A percentile compares a stretch with the other conserved stretches of the same genome.
Evolutionary conservation across 2,329 filamentous ascomycete species (phyloP).

Genomic region (Sclerotinia nivalis): DNA sequence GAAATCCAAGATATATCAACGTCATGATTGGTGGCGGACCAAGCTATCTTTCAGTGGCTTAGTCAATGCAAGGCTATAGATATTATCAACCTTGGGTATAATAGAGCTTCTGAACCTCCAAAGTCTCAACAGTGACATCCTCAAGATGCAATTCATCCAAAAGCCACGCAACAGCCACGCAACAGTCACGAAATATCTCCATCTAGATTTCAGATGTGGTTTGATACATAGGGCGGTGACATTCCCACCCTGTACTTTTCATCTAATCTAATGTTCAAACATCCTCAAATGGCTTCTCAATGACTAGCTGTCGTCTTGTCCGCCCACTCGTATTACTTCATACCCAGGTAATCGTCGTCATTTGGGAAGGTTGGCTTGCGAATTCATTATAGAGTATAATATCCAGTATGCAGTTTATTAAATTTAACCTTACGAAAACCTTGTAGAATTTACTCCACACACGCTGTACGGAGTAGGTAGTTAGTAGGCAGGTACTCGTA

Average conservation of each 20-base stretch:
- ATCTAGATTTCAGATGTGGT: not conserved
- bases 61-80: slow-evolving; percentile 3
- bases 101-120: not conserved
- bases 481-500: too few species aligned
- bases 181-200: not conserved
- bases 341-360: slow-evolving; percentile 6
- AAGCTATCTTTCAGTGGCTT: not conserved
- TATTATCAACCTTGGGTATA: not conserved
- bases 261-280: not conserved
- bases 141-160: slow-evolving; percentile 1
- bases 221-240: not conserved
- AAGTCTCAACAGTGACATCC: not conserved
- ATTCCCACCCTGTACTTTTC: not conserved
- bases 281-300: not conserved
- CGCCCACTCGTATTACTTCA: not conserved
- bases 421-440: slow-evolving; percentile 1
- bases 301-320: not conserved
- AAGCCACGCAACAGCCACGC: slow-evolving; percentile 1
- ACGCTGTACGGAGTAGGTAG: too few species aligned
- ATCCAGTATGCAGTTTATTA: not conserved
- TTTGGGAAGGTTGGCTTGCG: slow-evolving; percentile 14
- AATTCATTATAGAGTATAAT: not conserved
- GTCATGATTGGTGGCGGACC: slow-evolving; percentile 10
- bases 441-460: not conserved
- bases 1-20: not conserved